Evolutionary conservation across 305 asterid species (phyloP), one percentile per base, ranked within the genome.

Genomic region (Andrographis paniculata): DNA sequence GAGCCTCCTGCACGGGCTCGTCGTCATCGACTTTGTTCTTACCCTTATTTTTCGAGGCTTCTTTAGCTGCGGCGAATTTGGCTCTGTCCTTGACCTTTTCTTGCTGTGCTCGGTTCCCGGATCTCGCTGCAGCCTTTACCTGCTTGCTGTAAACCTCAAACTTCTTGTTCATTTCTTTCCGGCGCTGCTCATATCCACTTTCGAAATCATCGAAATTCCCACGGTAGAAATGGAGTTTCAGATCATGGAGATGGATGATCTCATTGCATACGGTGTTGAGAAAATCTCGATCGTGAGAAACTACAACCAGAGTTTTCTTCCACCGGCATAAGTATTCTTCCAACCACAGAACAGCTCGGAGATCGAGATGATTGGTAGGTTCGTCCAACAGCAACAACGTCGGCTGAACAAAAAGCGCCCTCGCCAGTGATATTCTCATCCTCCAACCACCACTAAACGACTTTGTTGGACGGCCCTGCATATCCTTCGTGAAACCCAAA

Each of bases 381-480:
- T 88, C 97, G 64, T 88, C 97, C 76, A 88, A 65, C 41, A 88
- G 74, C 71, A 88, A 56, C 17, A 88, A 71, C 33, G 97, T 88
- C 8, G 97, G 97, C 75, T 88, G 97, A 53, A 88, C 82, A 61
- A 88, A 88, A 44, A 88, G 95, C 35, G 95, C 97, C 59, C 93
- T 66, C 40, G 95, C 97, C 44, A 88, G 69, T 21, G 97, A 88
- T 35, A 88, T 84, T 67, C 95, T 77, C 97, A 88, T 88, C 56
- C 97, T 82, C 95, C 97, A 88, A 43, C 97, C 97, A 61, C 95
- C 97, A 69, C 97, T 88, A 24, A 88, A 88, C 28, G 97, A 88
- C 61, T 48, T 67, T 17, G 95, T 88, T 1, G 83, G 67, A 17
- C 95, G 89, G 43, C 36, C 74, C 70, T 88, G 95, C 97, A 88